Conservation (phyloP, 2,329 filamentous ascomycete genomes). For the Penicillium sp. region DNA sequence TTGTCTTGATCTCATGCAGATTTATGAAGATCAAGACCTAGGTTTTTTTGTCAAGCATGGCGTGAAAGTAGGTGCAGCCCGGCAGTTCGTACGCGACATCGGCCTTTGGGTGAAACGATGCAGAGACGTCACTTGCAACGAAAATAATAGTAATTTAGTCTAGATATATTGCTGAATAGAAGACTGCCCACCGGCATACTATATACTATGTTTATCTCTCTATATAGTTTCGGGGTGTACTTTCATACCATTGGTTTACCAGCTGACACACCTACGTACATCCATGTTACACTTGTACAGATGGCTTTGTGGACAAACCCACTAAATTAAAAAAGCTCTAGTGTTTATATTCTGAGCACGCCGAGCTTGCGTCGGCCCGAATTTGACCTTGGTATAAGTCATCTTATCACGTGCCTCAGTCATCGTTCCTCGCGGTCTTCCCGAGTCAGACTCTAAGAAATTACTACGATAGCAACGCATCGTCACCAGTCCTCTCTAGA, state of each 20-base stretch:
- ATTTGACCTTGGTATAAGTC: not conserved
- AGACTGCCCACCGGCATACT: constrained; percentile 1
- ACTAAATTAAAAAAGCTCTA: not conserved
- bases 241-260: constrained; percentile 1
- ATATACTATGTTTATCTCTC: not conserved
- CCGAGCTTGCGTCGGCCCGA: not conserved
- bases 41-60: constrained; percentile 5
- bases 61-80: constrained; percentile 7
- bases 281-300: not conserved
- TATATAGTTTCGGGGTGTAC: not conserved
- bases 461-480: not conserved
- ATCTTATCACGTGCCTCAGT: not conserved
- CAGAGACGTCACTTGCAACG: not conserved
- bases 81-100: constrained; percentile 4
- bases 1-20: constrained; percentile 11
- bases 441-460: not conserved
- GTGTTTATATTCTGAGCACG: not conserved
- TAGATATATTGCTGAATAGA: constrained; percentile 3
- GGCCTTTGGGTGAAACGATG: constrained; percentile 3
- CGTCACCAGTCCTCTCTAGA: not conserved
- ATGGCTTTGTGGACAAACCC: not conserved
- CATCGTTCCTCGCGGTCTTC: not conserved
- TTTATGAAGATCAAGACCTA: constrained; percentile 9
- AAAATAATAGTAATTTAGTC: constrained; percentile 5
- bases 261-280: not conserved